Evolutionary conservation across 345 rosid species (phyloP), one percentile per base, ranked within the genome.

Genomic region (Eucalyptus curtisii): DNA sequence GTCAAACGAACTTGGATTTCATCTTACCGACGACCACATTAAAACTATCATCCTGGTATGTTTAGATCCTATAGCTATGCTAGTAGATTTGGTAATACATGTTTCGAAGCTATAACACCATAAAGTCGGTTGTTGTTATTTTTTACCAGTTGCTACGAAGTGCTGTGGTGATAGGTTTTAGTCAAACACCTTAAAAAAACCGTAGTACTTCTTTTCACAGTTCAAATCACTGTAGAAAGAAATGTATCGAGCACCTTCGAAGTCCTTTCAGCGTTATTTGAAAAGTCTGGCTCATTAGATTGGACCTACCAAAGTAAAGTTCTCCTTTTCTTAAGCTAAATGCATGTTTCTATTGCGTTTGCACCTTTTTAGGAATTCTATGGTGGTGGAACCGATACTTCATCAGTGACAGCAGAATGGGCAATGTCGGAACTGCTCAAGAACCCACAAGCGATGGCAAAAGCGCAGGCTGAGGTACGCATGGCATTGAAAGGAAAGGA

Each of bases 381-480:
- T 86, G 33, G n/a, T 71, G 90, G 85, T 85, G 91, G 91, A 48
- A 88, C 85, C 8, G 87, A 59, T 37, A 91, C 92, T 30, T 80
- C 88, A 3, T 40, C 90, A 4, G 22, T 85, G n/a, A 57, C 88
- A 1, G 33, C 91, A 50, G 89, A 79, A 8, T 91, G 94, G 93
- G 91, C 91, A 33, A 89, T 92, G 90, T 86, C 92, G 2, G 91
- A 91, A 66, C 19, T 93, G 52, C n/a, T 87, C 14, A 91, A 68
- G 13, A 86, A 90, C 33, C 91, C 90, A 20, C 81, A 71, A 52
- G 52, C 59, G 45, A 86, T 92, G 90, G 3, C 86, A 80, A 91
- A 90, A 85, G 92, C 85, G 27, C 92, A 92, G 49, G 88, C 59
- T 0, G 49, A 91, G 88, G 88, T 88, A 48, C 44, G 88, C 82